These are phyloP conservation scores for Parietaria judaica DNA, from an alignment of 306 rosid genomes.

Conservation along the genomic window DNA sequence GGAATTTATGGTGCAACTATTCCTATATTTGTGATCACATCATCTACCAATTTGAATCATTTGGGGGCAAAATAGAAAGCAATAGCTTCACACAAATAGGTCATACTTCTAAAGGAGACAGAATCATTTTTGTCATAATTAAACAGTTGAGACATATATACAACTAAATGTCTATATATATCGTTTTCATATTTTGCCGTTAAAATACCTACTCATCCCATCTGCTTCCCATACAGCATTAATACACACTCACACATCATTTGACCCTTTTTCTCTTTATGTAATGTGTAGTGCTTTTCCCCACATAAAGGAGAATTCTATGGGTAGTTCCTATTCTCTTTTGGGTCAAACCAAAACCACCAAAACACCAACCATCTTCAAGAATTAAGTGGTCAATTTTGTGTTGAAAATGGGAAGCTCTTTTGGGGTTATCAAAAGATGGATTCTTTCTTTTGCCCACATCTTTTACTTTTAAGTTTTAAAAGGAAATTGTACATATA, in stretches of 20 bases:
- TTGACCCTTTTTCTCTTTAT: neutral
- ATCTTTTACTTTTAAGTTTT: too few relatives aligned
- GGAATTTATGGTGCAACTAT: too few relatives aligned
- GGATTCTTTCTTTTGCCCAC: neutral
- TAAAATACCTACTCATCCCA: constrained; percentile 38
- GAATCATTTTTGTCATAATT: constrained; percentile 13
- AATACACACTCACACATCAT: constrained; percentile 1
- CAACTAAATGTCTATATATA: neutral
- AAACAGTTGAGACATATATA: neutral
- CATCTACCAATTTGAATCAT: constrained; percentile 10
- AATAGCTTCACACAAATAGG: constrained; percentile 5
- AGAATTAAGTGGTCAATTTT: constrained; percentile 41
- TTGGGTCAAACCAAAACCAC: constrained; percentile 47
- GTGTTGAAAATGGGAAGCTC: constrained; percentile 29
- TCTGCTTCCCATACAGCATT: constrained; percentile 15
- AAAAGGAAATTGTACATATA: too few relatives aligned
- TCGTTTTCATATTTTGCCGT: constrained; percentile 27
- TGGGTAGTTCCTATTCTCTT: constrained; percentile 14
- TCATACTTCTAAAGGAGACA: constrained; percentile 25
- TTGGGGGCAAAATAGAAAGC: constrained; percentile 7
- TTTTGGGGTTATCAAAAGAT: constrained; percentile 18
- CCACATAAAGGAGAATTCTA: constrained; percentile 8
- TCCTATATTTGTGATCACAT: neutral
- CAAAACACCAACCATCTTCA: constrained; percentile 41
- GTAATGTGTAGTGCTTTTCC: constrained; percentile 13